Evolutionary conservation across 164 flowering plant species (phyloP).

Genomic region (Chloranthus sessilifolius): DNA sequence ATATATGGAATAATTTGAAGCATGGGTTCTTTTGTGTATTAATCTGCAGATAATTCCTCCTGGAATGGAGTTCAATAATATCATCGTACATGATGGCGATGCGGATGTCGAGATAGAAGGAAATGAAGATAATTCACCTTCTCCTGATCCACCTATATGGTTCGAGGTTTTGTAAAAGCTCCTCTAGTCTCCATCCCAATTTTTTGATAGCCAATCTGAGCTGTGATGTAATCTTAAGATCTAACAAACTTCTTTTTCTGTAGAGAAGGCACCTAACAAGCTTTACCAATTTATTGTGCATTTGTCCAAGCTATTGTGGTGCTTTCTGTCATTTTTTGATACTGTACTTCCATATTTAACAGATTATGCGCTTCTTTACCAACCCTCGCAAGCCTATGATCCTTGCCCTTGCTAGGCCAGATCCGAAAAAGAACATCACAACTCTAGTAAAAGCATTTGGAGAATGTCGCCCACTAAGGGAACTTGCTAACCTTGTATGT

Average conservation of each 20-base stretch:
- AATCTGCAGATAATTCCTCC: slow-evolving; percentile 83
- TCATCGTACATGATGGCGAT: slow-evolving; percentile 81
- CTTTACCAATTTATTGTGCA: too few species aligned
- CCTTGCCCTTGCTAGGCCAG: slow-evolving; percentile 98
- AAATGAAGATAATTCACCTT: slow-evolving; percentile 58
- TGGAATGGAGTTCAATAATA: slow-evolving; percentile 96
- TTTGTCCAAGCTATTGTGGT: neutral
- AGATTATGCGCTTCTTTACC: slow-evolving; percentile 98
- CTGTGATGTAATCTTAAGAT: too few species aligned
- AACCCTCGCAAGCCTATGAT: slow-evolving; percentile 98
- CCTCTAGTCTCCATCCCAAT: slow-evolving; percentile 5
- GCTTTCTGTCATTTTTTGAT: neutral
- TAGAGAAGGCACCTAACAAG: too few species aligned
- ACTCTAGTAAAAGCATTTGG: slow-evolving; percentile 99
- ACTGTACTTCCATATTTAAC: slow-evolving; percentile 15
- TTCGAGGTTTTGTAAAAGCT: slow-evolving; percentile 60
- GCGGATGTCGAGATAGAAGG: slow-evolving; percentile 79
- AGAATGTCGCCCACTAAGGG: slow-evolving; percentile 92
- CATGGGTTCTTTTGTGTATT: neutral
- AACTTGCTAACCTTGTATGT: slow-evolving; percentile 98
- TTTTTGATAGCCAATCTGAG: too few species aligned
- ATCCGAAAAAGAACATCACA: slow-evolving; percentile 92
- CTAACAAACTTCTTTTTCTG: too few species aligned
- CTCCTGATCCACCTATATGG: slow-evolving; percentile 95
- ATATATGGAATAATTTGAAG: neutral